Percentiles rank a stretch among this genome's conserved stretches.
phyloP scores from a whole-genome alignment of 306 rosid species.

The Vigna reflexopilosa region DNA sequence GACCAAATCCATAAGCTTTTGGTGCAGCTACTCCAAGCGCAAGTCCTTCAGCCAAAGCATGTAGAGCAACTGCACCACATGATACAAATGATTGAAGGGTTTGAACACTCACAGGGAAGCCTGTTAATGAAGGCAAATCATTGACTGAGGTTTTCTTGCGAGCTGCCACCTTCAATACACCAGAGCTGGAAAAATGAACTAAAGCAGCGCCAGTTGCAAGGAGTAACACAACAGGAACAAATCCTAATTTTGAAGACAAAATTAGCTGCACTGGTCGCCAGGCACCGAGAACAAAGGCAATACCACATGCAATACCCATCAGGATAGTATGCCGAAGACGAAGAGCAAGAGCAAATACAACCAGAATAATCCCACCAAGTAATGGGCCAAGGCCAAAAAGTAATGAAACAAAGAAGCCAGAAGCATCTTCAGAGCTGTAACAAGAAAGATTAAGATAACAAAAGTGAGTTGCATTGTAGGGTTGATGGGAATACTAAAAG shows the following conservation, averaged over 20 bases:
- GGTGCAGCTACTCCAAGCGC: slow-evolving; percentile 98
- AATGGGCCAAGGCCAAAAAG: slow-evolving; percentile 94
- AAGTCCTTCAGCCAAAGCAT: slow-evolving; percentile 95
- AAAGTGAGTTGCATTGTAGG: neutral
- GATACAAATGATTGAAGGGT: slow-evolving; percentile 91
- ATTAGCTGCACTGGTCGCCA: slow-evolving; percentile 93
- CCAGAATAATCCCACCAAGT: slow-evolving; percentile 81
- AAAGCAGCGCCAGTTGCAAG: slow-evolving; percentile 74
- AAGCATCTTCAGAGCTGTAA: slow-evolving; percentile 91
- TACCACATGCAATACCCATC: slow-evolving; percentile 93
- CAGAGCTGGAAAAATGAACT: slow-evolving; percentile 62
- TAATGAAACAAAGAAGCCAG: slow-evolving; percentile 93
- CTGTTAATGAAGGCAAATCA: slow-evolving; percentile 56
- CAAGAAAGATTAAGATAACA: neutral
- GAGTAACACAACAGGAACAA: slow-evolving; percentile 59
- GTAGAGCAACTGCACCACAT: slow-evolving; percentile 87
- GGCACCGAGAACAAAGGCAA: slow-evolving; percentile 91
- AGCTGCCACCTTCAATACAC: slow-evolving; percentile 65
- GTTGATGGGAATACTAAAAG: neutral
- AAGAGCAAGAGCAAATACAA: slow-evolving; percentile 82
- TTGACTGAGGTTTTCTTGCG: slow-evolving; percentile 63
- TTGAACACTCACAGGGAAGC: slow-evolving; percentile 71
- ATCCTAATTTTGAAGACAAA: slow-evolving; percentile 76
- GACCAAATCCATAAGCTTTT: slow-evolving; percentile 93
- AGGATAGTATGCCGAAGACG: slow-evolving; percentile 87